These are phyloP conservation scores for Yamadazyma tumulicola DNA, from an alignment of 805 yeast genomes.

Conservation along the genomic window DNA sequence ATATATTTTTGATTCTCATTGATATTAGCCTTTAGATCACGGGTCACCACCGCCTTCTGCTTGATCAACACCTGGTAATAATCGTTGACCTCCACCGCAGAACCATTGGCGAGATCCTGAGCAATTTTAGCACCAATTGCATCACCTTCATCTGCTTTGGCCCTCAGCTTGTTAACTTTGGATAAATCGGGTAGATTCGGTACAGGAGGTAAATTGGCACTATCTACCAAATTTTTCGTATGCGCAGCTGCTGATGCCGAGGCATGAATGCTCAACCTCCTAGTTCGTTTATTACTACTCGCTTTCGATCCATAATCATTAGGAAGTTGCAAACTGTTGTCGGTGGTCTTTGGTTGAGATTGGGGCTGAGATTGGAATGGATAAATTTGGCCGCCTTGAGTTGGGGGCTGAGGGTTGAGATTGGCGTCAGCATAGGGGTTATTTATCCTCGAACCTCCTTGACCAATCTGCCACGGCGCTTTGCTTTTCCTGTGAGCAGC, in stretches of 20 bases:
- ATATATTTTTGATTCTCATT: slow-evolving; percentile 63
- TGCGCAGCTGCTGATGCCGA: slow-evolving; percentile 34
- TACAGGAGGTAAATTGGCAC: slow-evolving; percentile 27
- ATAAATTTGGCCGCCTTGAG: no score
- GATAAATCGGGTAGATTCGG: slow-evolving; percentile 17
- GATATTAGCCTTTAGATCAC: slow-evolving; percentile 56
- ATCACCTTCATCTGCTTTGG: slow-evolving; percentile 3
- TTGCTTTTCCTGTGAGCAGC: slow-evolving; percentile 36
- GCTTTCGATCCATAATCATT: slow-evolving; percentile 14
- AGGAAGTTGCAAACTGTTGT: slow-evolving; percentile 10
- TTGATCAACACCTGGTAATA: slow-evolving; percentile 54
- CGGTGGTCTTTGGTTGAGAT: slow-evolving; percentile 1
- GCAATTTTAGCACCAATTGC: slow-evolving; percentile 17
- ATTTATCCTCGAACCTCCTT: slow-evolving; percentile 10
- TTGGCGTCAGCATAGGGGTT: slow-evolving; percentile 29
- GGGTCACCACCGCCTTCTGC: slow-evolving; percentile 48
- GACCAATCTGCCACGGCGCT: slow-evolving; percentile 38
- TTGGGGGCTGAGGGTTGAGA: no score
- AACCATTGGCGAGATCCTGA: slow-evolving; percentile 53
- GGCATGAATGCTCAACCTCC: slow-evolving; percentile 37
- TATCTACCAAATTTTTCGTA: slow-evolving; percentile 19
- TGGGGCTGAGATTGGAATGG: slow-evolving; percentile 6
- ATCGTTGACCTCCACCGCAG: slow-evolving; percentile 69
- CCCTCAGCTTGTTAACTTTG: not conserved
- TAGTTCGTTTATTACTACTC: slow-evolving; percentile 12